Conservation (phyloP, 768 basidiomycete genomes). For the Pisolithus albus region DNA sequence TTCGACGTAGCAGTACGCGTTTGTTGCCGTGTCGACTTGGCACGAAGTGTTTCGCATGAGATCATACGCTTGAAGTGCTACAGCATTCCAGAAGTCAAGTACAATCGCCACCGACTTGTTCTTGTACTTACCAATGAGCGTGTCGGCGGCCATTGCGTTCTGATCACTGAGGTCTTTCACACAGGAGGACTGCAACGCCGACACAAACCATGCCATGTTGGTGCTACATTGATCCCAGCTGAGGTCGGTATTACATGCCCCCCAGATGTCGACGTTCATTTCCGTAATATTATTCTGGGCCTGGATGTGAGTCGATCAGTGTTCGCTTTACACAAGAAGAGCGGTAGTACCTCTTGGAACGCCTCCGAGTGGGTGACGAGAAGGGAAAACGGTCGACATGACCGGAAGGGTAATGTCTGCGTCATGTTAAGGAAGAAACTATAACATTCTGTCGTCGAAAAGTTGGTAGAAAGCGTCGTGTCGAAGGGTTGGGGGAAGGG, state of each 20-base stretch:
- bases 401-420: constrained; percentile 46
- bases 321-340: background rate
- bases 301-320: constrained; percentile 29
- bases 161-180: constrained; percentile 44
- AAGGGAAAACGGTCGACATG: constrained; percentile 72
- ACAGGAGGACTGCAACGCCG: constrained; percentile 44
- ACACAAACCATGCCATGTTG: constrained; percentile 64
- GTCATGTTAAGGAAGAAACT: constrained; percentile 78
- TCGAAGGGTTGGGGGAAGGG: constrained; percentile 79
- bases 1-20: constrained; percentile 69
- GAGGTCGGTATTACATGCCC: constrained; percentile 64
- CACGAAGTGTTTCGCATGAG: constrained; percentile 61
- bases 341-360: constrained; percentile 46
- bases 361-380: constrained; percentile 47
- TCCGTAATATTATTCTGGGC: constrained; percentile 55
- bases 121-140: constrained; percentile 46
- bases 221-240: constrained; percentile 45
- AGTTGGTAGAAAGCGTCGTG: constrained; percentile 44
- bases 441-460: constrained; percentile 38
- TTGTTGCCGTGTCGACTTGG: constrained; percentile 45
- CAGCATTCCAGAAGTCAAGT: background rate
- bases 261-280: constrained; percentile 69
- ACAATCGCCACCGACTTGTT: background rate
- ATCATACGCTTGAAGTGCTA: constrained; percentile 57
- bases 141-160: constrained; percentile 46